Conservation (phyloP, 257 asterid genomes). For the Gardenia jasminoides region DNA sequence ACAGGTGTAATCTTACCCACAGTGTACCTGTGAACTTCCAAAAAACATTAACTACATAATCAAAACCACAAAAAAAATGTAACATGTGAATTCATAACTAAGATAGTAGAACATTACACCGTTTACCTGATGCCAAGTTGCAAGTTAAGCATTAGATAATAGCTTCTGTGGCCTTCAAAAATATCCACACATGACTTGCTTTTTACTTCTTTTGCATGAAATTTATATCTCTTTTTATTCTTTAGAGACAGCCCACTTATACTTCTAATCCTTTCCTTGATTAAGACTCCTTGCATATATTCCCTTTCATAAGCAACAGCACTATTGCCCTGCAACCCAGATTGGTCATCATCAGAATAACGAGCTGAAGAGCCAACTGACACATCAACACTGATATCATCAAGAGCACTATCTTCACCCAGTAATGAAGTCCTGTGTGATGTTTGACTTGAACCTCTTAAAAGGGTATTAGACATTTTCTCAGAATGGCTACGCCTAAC, state of each 20-base stretch:
- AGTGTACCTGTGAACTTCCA: conserved; percentile 81
- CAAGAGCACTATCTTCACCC: conserved; percentile 35
- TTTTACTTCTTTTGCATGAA: conserved; percentile 55
- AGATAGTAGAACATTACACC: conserved; percentile 9
- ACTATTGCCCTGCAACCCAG: conserved; percentile 40
- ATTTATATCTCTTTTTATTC: conserved; percentile 52
- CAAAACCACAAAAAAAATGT: conserved; percentile 7
- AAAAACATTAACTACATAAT: conserved; percentile 13
- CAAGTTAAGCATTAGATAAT: conserved; percentile 84
- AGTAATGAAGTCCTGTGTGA: conserved; percentile 38
- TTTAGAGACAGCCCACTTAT: conserved; percentile 46
- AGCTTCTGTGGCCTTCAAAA: conserved; percentile 67
- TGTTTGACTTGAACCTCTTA: conserved; percentile 43
- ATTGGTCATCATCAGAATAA: conserved; percentile 48
- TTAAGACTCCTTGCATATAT: conserved; percentile 95
- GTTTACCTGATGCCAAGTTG: conserved; percentile 94
- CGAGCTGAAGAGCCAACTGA: conserved; percentile 46
- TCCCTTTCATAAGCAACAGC: conserved; percentile 81
- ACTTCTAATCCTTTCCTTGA: conserved; percentile 63
- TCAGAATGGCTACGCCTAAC: conserved; percentile 61
- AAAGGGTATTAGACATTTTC: conserved; percentile 49
- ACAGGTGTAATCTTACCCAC: conserved; percentile 96
- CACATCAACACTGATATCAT: conserved; percentile 38
- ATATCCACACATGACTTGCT: conserved; percentile 46
- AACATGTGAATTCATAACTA: not conserved